A percentile compares a stretch with the other conserved stretches of the same genome.
Evolutionary conservation across 345 rosid species (phyloP).

Genomic region (Bruguiera gymnorhiza): DNA sequence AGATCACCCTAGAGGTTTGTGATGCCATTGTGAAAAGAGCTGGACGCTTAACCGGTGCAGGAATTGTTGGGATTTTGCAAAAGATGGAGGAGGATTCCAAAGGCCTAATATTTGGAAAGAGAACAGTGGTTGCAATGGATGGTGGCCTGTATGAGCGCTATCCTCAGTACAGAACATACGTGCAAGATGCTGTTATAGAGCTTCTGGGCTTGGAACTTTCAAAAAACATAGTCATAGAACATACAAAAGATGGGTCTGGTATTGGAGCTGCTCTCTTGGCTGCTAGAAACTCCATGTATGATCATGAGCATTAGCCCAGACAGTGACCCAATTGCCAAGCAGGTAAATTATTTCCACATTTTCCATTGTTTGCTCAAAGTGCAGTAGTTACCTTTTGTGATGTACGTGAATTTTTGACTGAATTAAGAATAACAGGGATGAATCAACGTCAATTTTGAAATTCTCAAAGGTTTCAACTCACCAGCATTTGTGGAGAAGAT

Average conservation of each 20-base stretch:
- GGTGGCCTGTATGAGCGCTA: slow-evolving; percentile 76
- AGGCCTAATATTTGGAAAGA: slow-evolving; percentile 49
- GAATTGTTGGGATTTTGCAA: slow-evolving; percentile 77
- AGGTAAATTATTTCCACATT: background rate
- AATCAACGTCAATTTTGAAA: background rate
- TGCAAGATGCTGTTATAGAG: slow-evolving; percentile 60
- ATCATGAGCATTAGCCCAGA: slow-evolving; percentile 32
- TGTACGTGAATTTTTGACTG: background rate
- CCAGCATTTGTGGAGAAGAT: slow-evolving; percentile 10
- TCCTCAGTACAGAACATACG: slow-evolving; percentile 61
- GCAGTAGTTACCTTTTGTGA: slow-evolving; percentile 6
- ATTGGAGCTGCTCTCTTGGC: slow-evolving; percentile 90
- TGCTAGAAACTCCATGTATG: slow-evolving; percentile 67
- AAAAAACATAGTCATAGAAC: slow-evolving; percentile 51
- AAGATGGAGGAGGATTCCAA: slow-evolving; percentile 70
- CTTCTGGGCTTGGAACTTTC: slow-evolving; percentile 59
- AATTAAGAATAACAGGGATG: slow-evolving; percentile 5
- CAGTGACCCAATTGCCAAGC: background rate
- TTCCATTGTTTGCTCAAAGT: slow-evolving; percentile 2
- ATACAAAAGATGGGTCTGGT: slow-evolving; percentile 82
- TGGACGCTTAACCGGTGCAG: slow-evolving; percentile 82
- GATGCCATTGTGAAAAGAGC: slow-evolving; percentile 67
- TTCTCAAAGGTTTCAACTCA: background rate
- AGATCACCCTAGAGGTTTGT: slow-evolving; percentile 50
- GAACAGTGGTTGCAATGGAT: slow-evolving; percentile 82